Base-by-base conservation (phyloP, 2,329 filamentous ascomycete genomes). In the Fusarium citri region DNA sequence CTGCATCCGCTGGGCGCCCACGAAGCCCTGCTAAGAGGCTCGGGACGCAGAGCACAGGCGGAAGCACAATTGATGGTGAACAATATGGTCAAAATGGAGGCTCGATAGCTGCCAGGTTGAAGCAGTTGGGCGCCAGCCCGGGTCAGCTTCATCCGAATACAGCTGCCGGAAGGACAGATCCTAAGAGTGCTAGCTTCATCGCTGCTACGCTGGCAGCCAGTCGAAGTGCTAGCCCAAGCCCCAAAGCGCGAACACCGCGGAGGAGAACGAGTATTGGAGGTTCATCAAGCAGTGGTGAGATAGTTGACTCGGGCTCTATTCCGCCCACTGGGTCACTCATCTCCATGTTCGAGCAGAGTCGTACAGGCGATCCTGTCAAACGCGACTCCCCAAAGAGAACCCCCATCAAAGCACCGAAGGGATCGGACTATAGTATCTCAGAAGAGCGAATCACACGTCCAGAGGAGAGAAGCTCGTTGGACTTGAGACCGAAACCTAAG, bases 291-390 rank as follows among this genome's bases (percentile, higher is more conserved):
- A 68, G 62, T 49, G 73, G 73, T 51, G 72, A 78, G 46, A 72
- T 75, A 53, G 76, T 80, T 34, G 77, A 92, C 75, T 86, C 86
- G 12, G 85, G 83, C 2, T 82, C 88, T 8, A 89, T 92, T 51
- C 82, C 86, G 25, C 85, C 91, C 0, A 90, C 91, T 1, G 88
- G 83, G 5, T 87, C 89, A 7, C 82, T 93, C 22, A 90, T 93
- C 56, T 87, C 87, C 41, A 84, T 92, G 80, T 93, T 93, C 70
- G 91, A 94, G 78, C 82, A 84, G 67, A 84, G 81, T 43, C 68
- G 59, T 51, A 70, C 67, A 18, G 72, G 69, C n/a, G 78, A 80
- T 46, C 78, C 79, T 6, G 73, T 78, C 8, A 82, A 82, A 74
- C 81, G 74, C 57, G 68, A 63, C 22, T 72, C 72, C 45, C 72